Base-by-base conservation (phyloP, 495 filamentous ascomycete genomes). In the Penicillium riverlandense region DNA sequence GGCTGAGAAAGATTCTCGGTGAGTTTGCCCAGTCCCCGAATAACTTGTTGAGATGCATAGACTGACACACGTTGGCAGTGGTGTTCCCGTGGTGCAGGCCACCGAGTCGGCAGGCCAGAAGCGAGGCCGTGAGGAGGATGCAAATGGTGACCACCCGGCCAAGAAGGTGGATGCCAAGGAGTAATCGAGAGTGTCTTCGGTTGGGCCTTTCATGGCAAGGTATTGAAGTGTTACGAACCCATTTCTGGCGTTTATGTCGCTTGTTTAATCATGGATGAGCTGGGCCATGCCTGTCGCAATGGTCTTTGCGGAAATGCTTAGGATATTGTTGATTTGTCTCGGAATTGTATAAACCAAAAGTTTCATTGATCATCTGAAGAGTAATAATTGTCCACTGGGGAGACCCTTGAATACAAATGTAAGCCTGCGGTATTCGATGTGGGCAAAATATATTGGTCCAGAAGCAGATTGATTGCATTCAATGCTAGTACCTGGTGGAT, bases 161-260 rank as follows among this genome's bases (percentile, higher is more conserved):
- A 75, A 77, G 63, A 75, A 75, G 58, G 58, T 72, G 9, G 72
- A 74, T 49, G 50, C 59, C 22, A 72, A 72, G 63, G 68, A 73
- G 59, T 69, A 65, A 48, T 14, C 32, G 12, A 15, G 28, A 11
- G 48, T 42, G 42, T 40, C 44, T 38, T 60, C 39, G 33, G 29
- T 49, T 38, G 39, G 38, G 31, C 49, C 49, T 44, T 40, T 55
- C 22, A 22, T 22, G 43, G 45, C 45, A 48, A 51, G 39, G 48
- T 45, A 32, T 29, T 55, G 57, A 60, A 60, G 51, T 60, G 44
- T 58, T 48, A 44, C 44, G 43, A 48, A 35, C 40, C 43, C 46
- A 34, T 38, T 32, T 49, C 37, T 22, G 52, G 55, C 52, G 52
- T 60, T 56, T 46, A 45, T 54, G 27, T 55, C 36, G 43, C 36